These are phyloP conservation scores for Rhodamnia argentea DNA, from an alignment of 345 rosid species.

Conservation along the genomic window DNA sequence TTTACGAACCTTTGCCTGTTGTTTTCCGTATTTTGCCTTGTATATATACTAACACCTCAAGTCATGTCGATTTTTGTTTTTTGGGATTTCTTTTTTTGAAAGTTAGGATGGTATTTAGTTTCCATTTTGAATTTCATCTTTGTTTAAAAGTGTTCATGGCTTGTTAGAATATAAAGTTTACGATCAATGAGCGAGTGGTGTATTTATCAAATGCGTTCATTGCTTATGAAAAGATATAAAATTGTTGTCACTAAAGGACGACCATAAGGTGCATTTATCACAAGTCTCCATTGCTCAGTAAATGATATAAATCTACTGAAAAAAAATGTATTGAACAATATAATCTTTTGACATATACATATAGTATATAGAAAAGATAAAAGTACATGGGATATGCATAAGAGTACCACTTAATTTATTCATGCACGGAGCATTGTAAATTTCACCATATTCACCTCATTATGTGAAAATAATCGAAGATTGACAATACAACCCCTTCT, in stretches of 20 bases:
- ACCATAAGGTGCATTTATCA: background rate
- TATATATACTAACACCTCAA: background rate
- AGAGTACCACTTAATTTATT: background rate
- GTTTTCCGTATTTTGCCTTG: background rate
- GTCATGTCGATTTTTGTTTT: background rate
- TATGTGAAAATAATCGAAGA: background rate
- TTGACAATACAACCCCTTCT: background rate
- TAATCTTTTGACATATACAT: background rate
- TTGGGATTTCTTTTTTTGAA: background rate
- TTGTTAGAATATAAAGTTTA: background rate
- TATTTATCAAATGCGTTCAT: background rate
- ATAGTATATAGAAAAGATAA: background rate
- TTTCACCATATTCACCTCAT: background rate
- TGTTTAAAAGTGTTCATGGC: background rate
- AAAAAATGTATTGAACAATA: background rate
- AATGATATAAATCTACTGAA: background rate
- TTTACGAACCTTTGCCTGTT: background rate
- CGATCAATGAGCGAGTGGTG: background rate
- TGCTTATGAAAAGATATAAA: background rate
- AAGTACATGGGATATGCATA: background rate
- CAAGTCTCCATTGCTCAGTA: background rate
- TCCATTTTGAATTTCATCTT: background rate
- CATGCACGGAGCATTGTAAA: background rate
- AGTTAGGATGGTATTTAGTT: background rate
- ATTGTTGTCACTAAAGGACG: background rate